Base-by-base conservation (phyloP, 441 rosid genomes). In the Metrosideros polymorpha region DNA sequence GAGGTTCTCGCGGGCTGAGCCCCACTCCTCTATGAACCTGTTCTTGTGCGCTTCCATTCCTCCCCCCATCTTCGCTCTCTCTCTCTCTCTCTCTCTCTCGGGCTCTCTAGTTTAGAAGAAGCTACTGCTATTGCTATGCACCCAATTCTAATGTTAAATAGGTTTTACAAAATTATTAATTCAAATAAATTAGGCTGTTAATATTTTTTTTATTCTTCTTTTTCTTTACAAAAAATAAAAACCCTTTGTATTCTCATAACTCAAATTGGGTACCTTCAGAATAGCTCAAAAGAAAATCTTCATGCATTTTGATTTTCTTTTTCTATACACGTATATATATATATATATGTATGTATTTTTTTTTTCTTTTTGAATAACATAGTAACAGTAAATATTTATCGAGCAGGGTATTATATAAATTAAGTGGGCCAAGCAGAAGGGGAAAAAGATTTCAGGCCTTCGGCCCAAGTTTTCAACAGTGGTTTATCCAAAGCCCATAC, bases 1-100 rank as follows among this genome's bases (percentile, higher is more conserved):
- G 27, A 96, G 95, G 85, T 92, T 96, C 96, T 96, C 99, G 10
- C 99, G 92, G 0, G 93, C 96, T 0, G 92, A 19, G 90, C 97
- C 42, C 99, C 99, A 96, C 2, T 96, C 99, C 90, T 96, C 99
- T 35, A 96, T 93, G 94, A 92, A 95, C 88, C 59, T 93, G 91
- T 96, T 96, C 95, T 94, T 96, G 93, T 94, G 93, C 8, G 95
- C 54, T 84, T 94, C 99, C 99, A 96, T 96, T 63, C 99, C 99
- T 88, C 99, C 99, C 29, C 95, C 98, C 98, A 95, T 95, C 85
- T 88, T 88, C 88, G 50, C 53, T 79, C 82, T 54, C 86, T 42
- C 79, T 59, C 47, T 86, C 76, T 57, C 61, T 55, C 82, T 54
- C 84, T 50, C n/a, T 19, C 55, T 18, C 75, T 9, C 42, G 25